Percentiles rank a stretch among this genome's conserved stretches.
Conservation (phyloP, 1,284 basidiomycete species). For the Ganoderma lucidum region DNA sequence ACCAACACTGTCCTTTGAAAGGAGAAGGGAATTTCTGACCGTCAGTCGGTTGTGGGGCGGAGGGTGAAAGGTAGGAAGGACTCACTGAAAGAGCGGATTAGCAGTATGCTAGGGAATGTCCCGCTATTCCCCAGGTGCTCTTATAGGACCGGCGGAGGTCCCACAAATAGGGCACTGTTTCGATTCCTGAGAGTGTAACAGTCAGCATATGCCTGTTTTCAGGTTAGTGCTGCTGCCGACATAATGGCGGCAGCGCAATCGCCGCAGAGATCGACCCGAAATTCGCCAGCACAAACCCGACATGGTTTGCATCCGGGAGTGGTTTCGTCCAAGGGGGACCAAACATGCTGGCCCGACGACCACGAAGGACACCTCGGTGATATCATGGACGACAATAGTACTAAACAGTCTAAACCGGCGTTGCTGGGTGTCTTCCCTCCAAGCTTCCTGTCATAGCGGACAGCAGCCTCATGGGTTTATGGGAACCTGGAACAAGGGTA, state of each 20-base stretch:
- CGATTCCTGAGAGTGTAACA: background rate
- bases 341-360: background rate
- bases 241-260: background rate
- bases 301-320: background rate
- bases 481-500: background rate
- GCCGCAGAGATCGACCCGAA: background rate
- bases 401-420: background rate
- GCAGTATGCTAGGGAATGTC: background rate
- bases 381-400: slow-evolving; percentile 1
- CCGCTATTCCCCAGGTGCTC: background rate
- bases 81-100: slow-evolving; percentile 12
- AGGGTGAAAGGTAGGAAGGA: background rate
- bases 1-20: slow-evolving; percentile 6
- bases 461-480: background rate
- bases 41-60: background rate
- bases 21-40: slow-evolving; percentile 2
- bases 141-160: background rate
- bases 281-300: background rate
- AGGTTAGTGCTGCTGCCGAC: background rate
- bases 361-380: background rate
- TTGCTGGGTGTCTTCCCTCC: background rate
- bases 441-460: background rate
- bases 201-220: slow-evolving; percentile 1
- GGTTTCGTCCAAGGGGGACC: background rate
- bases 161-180: too few relatives aligned